Evolutionary conservation across 139 green algal genomes (phyloP).

Genomic region (Volvox reticuliferus): DNA sequence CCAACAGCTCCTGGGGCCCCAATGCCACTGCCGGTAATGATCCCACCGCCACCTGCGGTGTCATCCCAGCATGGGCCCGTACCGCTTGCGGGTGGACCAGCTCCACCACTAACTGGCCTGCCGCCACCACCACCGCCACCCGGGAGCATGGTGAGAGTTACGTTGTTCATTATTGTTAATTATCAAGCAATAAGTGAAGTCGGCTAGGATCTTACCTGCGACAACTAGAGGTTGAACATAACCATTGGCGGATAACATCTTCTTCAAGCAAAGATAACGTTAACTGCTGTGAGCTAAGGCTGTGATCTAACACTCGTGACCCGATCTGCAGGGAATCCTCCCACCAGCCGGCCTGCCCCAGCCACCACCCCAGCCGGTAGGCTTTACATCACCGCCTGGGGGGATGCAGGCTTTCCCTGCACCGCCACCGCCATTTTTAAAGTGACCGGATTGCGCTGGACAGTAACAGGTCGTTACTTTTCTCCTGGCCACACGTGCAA

Average conservation of each 20-base stretch:
- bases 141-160: constrained; percentile 15
- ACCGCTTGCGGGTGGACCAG: not conserved
- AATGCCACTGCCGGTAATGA: not conserved
- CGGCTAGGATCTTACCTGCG: too few species aligned
- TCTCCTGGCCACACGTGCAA: too few species aligned
- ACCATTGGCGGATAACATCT: not conserved
- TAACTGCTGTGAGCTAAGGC: not conserved
- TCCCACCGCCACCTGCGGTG: not conserved
- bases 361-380: not conserved
- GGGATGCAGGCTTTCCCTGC: not conserved
- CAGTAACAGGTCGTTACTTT: too few species aligned
- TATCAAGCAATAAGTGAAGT: not conserved
- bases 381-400: not conserved
- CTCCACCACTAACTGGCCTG: not conserved
- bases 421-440: not conserved
- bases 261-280: not conserved
- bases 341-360: not conserved
- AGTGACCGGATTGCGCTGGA: too few species aligned
- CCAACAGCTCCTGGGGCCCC: too few species aligned
- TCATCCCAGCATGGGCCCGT: too few species aligned
- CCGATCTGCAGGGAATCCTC: not conserved
- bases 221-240: too few species aligned
- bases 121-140: constrained; percentile 3
- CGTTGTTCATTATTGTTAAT: not conserved
- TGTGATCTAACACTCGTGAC: not conserved